Evolutionary conservation across 2,329 filamentous ascomycete species (phyloP), one percentile per base, ranked within the genome.

Genomic region (Neopestalotiopsis rosae): DNA sequence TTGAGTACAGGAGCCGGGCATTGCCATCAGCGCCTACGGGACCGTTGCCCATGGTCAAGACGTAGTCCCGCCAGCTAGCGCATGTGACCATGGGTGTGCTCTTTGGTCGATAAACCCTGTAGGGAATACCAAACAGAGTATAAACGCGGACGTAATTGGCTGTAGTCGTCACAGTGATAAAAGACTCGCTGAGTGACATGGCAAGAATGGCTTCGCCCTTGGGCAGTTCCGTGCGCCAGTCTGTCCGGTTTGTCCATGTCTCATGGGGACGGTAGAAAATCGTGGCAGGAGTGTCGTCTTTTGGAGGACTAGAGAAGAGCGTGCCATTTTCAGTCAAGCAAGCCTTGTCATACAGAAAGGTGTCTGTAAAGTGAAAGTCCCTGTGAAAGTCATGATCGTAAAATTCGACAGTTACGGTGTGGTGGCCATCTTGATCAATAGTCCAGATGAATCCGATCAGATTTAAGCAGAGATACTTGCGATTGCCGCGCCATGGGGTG

Each of bases 211-310:
- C 88, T 81, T 99, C 96, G n/a, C 94, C 94, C 40, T 88, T 87
- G 0, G 96, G 96, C n/a, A 99, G 82, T 72, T 92, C 87, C 0
- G 92, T 97, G 64, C 94, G 90, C 94, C 95, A 98, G 80, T 99
- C 96, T 24, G 90, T 89, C 65, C 96, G 88, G 64, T 93, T 88
- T 2, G 95, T 98, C 96, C 96, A 99, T 1, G 94, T 97, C 82
- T 99, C 95, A 77, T 99, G 96, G 0, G 97, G 96, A 6, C 96
- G 90, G 80, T 98, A 99, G 81, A 97, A 98, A n/a, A 99, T 89
- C 40, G 90, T 91, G 4, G 95, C 93, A 2, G 93, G 90, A 10
- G 79, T 74, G 69, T 90, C 89, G 40, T 89, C 87, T 9, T 85
- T 86, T 1, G 94, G 90, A 28, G 91, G 92, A 70, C 93, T 95